A percentile compares a stretch with the other conserved stretches of the same genome.
Evolutionary conservation across 495 filamentous ascomycete species (phyloP).

Genomic region (Viridothelium virens): DNA sequence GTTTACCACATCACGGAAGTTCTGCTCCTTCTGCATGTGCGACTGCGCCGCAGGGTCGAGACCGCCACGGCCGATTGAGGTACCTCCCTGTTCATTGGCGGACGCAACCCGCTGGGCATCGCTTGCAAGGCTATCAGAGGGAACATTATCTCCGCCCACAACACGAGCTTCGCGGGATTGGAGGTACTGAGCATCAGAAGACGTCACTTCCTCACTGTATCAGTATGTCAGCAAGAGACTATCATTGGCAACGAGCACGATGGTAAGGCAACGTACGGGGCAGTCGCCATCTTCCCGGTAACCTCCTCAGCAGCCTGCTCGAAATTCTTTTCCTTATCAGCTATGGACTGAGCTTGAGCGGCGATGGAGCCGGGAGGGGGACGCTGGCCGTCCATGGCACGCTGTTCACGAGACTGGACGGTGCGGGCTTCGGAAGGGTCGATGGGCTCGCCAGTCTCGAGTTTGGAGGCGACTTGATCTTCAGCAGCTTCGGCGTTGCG

Average conservation of each 20-base stretch:
- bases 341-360: slow-evolving; percentile 32
- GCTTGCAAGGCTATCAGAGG: slow-evolving; percentile 15
- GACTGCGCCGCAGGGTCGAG: slow-evolving; percentile 24
- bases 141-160: slow-evolving; percentile 13
- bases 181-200: slow-evolving; percentile 20
- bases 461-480: slow-evolving; percentile 16
- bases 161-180: slow-evolving; percentile 22
- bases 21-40: slow-evolving; percentile 28
- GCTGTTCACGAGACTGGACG: slow-evolving; percentile 9
- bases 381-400: slow-evolving; percentile 13
- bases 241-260: not conserved
- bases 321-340: slow-evolving; percentile 22
- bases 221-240: not conserved
- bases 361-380: slow-evolving; percentile 30
- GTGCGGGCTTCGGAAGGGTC: not conserved
- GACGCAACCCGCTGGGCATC: slow-evolving; percentile 19
- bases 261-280: slow-evolving; percentile 2
- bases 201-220: not conserved
- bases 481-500: slow-evolving; percentile 20
- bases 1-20: slow-evolving; percentile 26
- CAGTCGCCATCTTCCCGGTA: slow-evolving; percentile 19
- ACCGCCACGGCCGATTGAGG: not conserved
- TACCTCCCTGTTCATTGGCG: slow-evolving; percentile 17
- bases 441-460: slow-evolving; percentile 13
- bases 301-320: slow-evolving; percentile 22